Evolutionary conservation across 371 early-diverging fungal species (phyloP), one percentile per base, ranked within the genome.

Genomic region (Syncephalastrum contaminatum): DNA sequence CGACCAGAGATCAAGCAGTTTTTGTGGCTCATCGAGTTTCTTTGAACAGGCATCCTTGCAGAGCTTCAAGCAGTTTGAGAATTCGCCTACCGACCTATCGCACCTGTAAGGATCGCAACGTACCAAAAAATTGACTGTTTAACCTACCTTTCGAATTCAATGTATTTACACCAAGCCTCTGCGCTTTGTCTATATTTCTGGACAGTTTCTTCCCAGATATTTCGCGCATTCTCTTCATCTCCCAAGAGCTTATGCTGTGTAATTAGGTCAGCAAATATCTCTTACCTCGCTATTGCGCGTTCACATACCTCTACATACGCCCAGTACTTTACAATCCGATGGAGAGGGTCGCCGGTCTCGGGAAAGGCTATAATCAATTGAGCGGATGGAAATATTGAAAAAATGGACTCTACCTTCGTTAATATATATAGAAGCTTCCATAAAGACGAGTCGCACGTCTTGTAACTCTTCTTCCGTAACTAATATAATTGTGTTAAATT

Each of bases 321-420:
- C 62, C 67, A 64, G 16, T 66, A 73, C 15, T 75, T 66, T 55
- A 84, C 82, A n/a, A 88, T 63, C 0, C 85, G 73, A 48, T 70
- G 70, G 48, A 74, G 80, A 3, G 84, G 80, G 56, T 85, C 83
- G 8, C 64, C 67, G 0, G 58, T 46, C 1, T 66, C 55, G 0
- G 76, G 73, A 20, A 73, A 75, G 2, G 61, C 80, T 81, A 43
- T 27, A 48, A 14, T n/a, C n/a, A n/a, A 22, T 63, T 24, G 16
- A 7, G 8, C 45, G 22, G 10, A 10, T 12, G 36, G 36, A 12
- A 2, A 19, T 19, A 18, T 22, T 42, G 58, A 7, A 41, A 43
- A 58, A 8, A 4, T 2, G 24, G 20, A 19, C 6, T 13, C 25
- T 71, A 75, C 76, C 55, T 59, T 75, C 70, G 13, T 45, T 19